These are phyloP conservation scores for Chaetomium sp. DNA, from an alignment of 2,329 filamentous ascomycete genomes.

Conservation along the genomic window DNA sequence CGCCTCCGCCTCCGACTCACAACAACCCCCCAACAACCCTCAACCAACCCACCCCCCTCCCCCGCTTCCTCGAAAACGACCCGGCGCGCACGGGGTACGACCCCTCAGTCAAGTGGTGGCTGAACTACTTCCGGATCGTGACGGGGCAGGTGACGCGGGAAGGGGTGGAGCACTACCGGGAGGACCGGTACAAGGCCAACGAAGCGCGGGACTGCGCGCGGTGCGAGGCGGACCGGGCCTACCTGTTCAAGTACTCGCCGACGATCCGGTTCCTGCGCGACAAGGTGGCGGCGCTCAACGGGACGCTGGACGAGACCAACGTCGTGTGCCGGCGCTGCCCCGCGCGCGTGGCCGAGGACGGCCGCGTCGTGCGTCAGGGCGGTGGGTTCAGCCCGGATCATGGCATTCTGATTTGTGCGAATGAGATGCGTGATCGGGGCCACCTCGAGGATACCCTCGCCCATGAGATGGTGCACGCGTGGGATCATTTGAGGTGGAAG, in stretches of 20 bases:
- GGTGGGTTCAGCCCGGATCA: conserved; percentile 86
- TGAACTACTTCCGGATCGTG: conserved; percentile 83
- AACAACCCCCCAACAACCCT: conserved; percentile 7
- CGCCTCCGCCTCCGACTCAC: conserved; percentile 10
- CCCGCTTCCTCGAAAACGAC: conserved; percentile 55
- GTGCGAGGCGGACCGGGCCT: conserved; percentile 82
- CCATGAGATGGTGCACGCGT: conserved; percentile 98
- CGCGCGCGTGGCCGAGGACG: conserved; percentile 56
- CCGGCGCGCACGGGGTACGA: conserved; percentile 65
- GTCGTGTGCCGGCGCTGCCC: conserved; percentile 82
- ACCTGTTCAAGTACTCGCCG: conserved; percentile 81
- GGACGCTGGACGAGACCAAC: conserved; percentile 70
- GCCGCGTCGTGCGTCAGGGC: conserved; percentile 63
- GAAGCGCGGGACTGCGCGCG: conserved; percentile 77
- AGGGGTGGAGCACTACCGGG: conserved; percentile 74
- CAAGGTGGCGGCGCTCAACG: conserved; percentile 78
- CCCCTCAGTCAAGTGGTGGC: conserved; percentile 66
- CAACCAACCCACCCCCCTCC: conserved; percentile 22
- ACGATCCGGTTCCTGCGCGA: conserved; percentile 84
- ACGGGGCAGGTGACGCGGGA: conserved; percentile 70
- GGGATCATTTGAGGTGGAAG: conserved; percentile 90
- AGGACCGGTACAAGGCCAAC: conserved; percentile 72
- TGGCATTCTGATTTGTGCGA: conserved; percentile 90
- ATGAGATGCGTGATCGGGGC: conserved; percentile 76
- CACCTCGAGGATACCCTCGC: conserved; percentile 92